Percentiles rank a stretch among this genome's conserved stretches.
Conservation (phyloP, 2,329 filamentous ascomycete genomes). For the Achaetomium macrosporum region DNA sequence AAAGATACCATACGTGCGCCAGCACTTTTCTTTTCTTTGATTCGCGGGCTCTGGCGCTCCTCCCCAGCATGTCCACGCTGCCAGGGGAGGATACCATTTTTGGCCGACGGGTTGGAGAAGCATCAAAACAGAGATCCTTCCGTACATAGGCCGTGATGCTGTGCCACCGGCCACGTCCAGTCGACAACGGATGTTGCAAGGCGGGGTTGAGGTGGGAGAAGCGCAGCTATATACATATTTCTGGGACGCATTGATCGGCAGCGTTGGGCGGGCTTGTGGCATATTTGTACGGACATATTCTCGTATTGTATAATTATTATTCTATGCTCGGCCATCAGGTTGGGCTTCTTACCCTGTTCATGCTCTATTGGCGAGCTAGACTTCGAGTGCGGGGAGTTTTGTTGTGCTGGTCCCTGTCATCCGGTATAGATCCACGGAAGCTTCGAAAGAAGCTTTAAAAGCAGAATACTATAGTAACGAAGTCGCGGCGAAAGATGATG, state of each 20-base stretch:
- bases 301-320: conserved; percentile 36
- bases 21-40: conserved; percentile 8
- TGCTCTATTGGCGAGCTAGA: not conserved
- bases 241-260: conserved; percentile 11
- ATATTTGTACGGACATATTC: conserved; percentile 30
- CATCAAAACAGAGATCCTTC: not conserved
- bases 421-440: too few relatives aligned
- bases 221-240: conserved; percentile 9
- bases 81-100: not conserved
- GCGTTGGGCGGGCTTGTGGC: conserved; percentile 24
- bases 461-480: not conserved
- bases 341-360: not conserved
- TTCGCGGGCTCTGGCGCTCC: conserved; percentile 3
- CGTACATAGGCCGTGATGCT: conserved; percentile 2
- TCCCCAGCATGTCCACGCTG: not conserved
- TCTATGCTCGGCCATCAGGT: conserved; percentile 14
- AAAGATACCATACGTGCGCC: conserved; percentile 17
- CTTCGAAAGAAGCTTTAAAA: not conserved
- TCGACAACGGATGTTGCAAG: conserved; percentile 5
- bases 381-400: too few relatives aligned
- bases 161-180: conserved; percentile 9
- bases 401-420: too few relatives aligned
- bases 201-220: not conserved
- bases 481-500: too few relatives aligned
- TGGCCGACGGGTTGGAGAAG: not conserved